Evolutionary conservation across 148 eudicot genomes (phyloP), one percentile per base, ranked within the genome.

Genomic region (Suaeda aralocaspica): DNA sequence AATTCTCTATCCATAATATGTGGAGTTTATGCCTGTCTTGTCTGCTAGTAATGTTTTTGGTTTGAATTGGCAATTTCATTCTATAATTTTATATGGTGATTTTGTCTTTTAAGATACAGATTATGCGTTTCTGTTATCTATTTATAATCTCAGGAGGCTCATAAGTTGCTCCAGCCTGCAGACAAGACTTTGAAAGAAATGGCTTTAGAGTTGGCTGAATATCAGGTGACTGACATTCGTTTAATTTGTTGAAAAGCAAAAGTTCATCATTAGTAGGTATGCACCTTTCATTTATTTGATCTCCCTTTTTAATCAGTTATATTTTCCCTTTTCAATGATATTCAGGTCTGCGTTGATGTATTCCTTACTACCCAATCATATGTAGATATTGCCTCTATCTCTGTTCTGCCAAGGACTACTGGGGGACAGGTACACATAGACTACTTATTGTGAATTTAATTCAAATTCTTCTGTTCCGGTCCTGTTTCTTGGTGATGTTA

Each of bases 121-220:
- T 29, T 22, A 72, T 24, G 25, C 41, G 15, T 4, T 25, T 22
- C 26, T 45, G 6, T 66, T 16, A 33, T 53, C 33, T 61, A n/a
- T 68, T 9, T 46, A 3, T 63, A 52, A 75, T 74, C 77, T 59
- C 85, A 94, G 99, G 99, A 94, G 75, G 89, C 87, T 49, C 84
- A 94, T 77, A 94, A 89, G 76, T 75, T 94, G 81, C 91, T 94
- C 61, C 97, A 91, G 79, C 96, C 99, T 44, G 92, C 71, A 30
- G 97, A 91, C 78, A 94, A 91, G 82, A 86, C 85, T 69, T 71
- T 94, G 64, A 87, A 83, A 83, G 89, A 90, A 72, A 87, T 94
- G 97, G 96, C 97, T 52, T 73, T 86, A 67, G 99, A 94, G 69
- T 87, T 94, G 77, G 99, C 99, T 30, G 99, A 95, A 77, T 88